Conservation (phyloP, 345 rosid genomes). For the Populus tremula region DNA sequence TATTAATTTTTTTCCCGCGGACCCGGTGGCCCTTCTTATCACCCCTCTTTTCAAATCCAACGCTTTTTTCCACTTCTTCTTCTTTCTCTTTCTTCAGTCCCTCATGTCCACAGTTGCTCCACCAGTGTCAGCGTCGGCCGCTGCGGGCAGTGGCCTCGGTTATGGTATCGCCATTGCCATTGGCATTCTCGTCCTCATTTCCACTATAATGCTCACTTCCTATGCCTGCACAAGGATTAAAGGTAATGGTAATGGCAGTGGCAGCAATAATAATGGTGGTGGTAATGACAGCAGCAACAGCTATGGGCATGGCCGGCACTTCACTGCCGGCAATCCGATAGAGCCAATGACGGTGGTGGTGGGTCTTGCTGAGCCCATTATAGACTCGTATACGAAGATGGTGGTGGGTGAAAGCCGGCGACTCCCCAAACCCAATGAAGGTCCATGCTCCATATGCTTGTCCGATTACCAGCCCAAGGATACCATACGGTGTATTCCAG, state of each 20-base stretch:
- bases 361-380: constrained; percentile 40
- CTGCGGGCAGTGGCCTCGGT: constrained; percentile 68
- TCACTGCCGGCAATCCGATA: not conserved
- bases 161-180: constrained; percentile 82
- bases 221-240: constrained; percentile 60
- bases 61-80: not conserved
- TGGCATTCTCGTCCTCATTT: constrained; percentile 70
- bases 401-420: constrained; percentile 61
- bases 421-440: constrained; percentile 54
- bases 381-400: constrained; percentile 55
- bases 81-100: not conserved
- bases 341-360: constrained; percentile 11
- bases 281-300: not conserved
- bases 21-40: constrained; percentile 3
- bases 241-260: constrained; percentile 11
- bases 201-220: constrained; percentile 71
- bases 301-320: not conserved
- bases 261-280: not conserved
- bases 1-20: not conserved
- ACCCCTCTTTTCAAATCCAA: not conserved
- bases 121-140: constrained; percentile 25
- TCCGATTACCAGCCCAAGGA: constrained; percentile 54
- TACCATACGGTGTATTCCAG: constrained; percentile 52
- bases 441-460: constrained; percentile 66
- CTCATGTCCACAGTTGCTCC: constrained; percentile 47